Evolutionary conservation across 1,139 yeast species (phyloP).

Genomic region (Arxiozyma slooffiae): DNA sequence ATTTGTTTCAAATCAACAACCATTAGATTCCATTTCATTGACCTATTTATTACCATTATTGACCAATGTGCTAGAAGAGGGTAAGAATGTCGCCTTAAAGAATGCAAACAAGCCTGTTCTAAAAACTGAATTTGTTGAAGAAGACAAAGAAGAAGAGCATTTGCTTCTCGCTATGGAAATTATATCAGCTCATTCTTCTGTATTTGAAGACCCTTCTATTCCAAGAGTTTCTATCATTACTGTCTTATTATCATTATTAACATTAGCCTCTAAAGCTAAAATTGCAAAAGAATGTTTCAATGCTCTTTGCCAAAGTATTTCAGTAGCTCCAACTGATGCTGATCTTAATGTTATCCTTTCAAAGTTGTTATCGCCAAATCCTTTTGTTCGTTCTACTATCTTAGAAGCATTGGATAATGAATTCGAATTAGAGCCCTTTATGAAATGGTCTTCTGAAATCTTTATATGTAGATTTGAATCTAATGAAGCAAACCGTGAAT

Average conservation of each 20-base stretch:
- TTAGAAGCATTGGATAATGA: conserved; percentile 82
- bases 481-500: conserved; percentile 49
- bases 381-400: conserved; percentile 66
- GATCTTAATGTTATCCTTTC: conserved; percentile 55
- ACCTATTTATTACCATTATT: conserved; percentile 69
- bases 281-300: conserved; percentile 73
- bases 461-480: conserved; percentile 76
- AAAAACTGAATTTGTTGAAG: conserved; percentile 57
- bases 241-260: conserved; percentile 57
- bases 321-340: conserved; percentile 43
- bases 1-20: conserved; percentile 60
- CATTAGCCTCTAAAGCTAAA: conserved; percentile 68
- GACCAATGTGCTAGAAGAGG: conserved; percentile 51
- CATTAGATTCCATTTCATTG: conserved; percentile 59
- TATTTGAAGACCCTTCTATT: conserved; percentile 53
- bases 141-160: conserved; percentile 84
- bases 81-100: conserved; percentile 44
- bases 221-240: conserved; percentile 60
- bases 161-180: conserved; percentile 69
- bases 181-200: conserved; percentile 64
- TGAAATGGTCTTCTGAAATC: conserved; percentile 53
- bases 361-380: conserved; percentile 52
- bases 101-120: conserved; percentile 42
- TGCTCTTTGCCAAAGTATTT: conserved; percentile 63
- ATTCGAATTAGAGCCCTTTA: conserved; percentile 55